Conservation (phyloP, 2,329 filamentous ascomycete genomes). For the Escovopsis sp. region DNA sequence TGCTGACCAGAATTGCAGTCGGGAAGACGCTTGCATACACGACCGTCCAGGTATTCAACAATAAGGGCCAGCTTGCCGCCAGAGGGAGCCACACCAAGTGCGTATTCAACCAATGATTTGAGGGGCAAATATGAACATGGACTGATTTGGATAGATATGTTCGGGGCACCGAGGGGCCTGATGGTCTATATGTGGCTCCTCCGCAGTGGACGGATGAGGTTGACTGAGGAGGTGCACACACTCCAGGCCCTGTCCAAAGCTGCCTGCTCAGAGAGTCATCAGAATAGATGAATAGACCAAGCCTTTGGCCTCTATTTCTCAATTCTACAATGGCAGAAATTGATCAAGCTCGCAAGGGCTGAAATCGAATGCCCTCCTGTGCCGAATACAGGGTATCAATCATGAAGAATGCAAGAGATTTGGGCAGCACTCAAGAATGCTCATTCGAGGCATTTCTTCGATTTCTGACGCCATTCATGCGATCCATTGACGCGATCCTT, state of each 20-base stretch:
- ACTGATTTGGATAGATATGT: conserved; percentile 23
- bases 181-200: conserved; percentile 23
- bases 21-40: conserved; percentile 51
- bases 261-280: no score
- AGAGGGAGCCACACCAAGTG: conserved; percentile 54
- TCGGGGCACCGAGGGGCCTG: conserved; percentile 20
- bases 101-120: conserved; percentile 8
- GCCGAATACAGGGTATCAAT: no score
- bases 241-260: no score
- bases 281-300: background rate
- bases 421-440: no score
- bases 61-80: conserved; percentile 43
- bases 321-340: no score
- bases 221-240: conserved; percentile 11
- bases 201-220: conserved; percentile 20
- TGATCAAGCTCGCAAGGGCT: no score
- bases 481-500: no score
- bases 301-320: background rate
- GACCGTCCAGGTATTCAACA: conserved; percentile 42
- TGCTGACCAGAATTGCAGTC: conserved; percentile 27
- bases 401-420: no score
- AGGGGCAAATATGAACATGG: background rate
- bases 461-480: no score
- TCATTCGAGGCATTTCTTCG: no score
- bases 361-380: no score